Conservation (phyloP, 1,284 basidiomycete species). For the Phaffia rhodozyma region DNA sequence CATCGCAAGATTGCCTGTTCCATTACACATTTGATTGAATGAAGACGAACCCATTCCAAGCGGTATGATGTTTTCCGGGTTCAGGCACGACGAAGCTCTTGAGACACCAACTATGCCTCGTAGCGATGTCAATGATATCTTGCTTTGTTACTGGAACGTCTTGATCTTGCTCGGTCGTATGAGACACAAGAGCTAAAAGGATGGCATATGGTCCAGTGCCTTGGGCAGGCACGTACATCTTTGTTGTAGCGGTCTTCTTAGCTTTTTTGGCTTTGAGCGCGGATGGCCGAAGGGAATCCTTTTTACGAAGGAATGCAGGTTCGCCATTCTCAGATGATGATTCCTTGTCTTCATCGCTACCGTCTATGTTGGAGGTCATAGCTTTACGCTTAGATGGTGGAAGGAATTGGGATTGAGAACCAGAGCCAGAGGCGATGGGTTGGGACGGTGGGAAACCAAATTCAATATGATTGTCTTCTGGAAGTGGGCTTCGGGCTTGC, state of each 20-base stretch:
- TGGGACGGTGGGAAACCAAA: not conserved
- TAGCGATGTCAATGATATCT: conserved; percentile 6
- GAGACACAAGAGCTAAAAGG: conserved; percentile 4
- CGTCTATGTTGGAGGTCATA: not conserved
- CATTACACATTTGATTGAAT: too few relatives aligned
- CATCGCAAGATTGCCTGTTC: too few relatives aligned
- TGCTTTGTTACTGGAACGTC: not conserved
- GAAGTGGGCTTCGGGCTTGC: too few relatives aligned
- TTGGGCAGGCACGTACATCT: conserved; percentile 7
- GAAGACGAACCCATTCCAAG: conserved; percentile 11
- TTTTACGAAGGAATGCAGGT: not conserved
- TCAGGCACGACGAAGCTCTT: not conserved
- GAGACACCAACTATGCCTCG: not conserved
- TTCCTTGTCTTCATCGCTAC: not conserved
- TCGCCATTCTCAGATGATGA: too few relatives aligned
- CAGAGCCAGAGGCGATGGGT: not conserved
- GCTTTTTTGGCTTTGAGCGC: not conserved
- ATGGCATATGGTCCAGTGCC: conserved; percentile 14
- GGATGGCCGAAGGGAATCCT: not conserved
- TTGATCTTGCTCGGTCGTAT: not conserved
- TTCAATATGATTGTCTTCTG: too few relatives aligned
- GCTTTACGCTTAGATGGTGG: not conserved
- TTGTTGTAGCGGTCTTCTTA: not conserved
- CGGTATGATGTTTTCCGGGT: not conserved
- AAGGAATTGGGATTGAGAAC: not conserved